Conservation (phyloP, 768 basidiomycete species). For the Cystobasidium onofrii region DNA sequence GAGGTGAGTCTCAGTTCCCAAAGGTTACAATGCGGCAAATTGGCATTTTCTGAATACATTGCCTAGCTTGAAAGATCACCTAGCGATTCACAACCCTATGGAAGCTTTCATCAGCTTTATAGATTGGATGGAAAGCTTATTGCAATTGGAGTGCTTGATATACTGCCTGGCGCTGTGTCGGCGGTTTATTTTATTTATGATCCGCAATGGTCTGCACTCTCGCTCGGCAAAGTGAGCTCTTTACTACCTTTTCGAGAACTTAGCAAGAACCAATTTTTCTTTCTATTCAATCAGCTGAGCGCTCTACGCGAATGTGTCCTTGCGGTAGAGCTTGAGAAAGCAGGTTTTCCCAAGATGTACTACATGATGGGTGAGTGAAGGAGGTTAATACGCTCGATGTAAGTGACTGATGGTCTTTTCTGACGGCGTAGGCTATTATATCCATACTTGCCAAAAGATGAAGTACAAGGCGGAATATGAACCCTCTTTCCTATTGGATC, state of each 20-base stretch:
- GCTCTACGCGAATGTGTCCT: conserved; percentile 73
- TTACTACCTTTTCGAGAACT: too few relatives aligned
- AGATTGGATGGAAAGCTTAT: conserved; percentile 70
- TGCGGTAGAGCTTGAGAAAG: conserved; percentile 62
- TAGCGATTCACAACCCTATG: conserved; percentile 55
- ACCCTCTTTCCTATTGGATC: conserved; percentile 80
- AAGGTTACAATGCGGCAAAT: too few relatives aligned
- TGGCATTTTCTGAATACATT: too few relatives aligned
- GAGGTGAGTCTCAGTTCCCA: conserved; percentile 52
- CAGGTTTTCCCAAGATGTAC: conserved; percentile 60
- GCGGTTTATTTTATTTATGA: conserved; percentile 91
- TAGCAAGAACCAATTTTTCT: too few relatives aligned
- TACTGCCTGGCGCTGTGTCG: conserved; percentile 70
- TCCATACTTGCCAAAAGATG: conserved; percentile 90
- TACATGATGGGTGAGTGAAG: conserved; percentile 72
- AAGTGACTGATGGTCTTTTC: neutral
- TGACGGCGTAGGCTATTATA: conserved; percentile 66
- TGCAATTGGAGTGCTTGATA: conserved; percentile 80
- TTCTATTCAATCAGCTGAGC: conserved; percentile 61
- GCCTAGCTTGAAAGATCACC: conserved; percentile 31
- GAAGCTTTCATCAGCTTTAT: conserved; percentile 88
- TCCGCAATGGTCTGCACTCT: conserved; percentile 58
- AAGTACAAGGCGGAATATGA: conserved; percentile 86
- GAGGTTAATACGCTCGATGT: neutral
- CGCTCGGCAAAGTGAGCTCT: conserved; percentile 57